These are phyloP conservation scores for Malus hybrid DNA, from an alignment of 331 rosid genomes.

Conservation along the genomic window DNA sequence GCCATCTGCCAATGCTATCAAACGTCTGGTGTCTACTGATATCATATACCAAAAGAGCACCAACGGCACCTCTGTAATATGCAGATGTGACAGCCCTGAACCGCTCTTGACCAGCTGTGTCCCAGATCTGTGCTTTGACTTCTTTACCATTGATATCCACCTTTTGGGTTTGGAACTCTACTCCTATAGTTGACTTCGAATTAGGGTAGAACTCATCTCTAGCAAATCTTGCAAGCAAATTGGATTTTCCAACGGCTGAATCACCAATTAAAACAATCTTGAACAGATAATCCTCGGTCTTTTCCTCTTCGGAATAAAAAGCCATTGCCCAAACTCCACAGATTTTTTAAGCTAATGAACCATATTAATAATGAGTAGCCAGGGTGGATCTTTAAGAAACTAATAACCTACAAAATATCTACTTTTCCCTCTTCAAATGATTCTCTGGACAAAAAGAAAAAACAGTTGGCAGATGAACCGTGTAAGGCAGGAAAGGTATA, in stretches of 20 bases:
- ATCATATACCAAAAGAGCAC: slow-evolving; percentile 88
- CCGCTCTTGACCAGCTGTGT: slow-evolving; percentile 92
- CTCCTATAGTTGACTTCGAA: slow-evolving; percentile 93
- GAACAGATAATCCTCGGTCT: slow-evolving; percentile 93
- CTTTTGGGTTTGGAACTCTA: slow-evolving; percentile 89
- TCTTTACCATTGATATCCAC: slow-evolving; percentile 81
- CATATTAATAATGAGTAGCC: slow-evolving; percentile 32
- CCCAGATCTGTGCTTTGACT: slow-evolving; percentile 95
- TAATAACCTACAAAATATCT: slow-evolving; percentile 20
- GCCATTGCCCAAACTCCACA: slow-evolving; percentile 56
- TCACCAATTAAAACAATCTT: slow-evolving; percentile 91
- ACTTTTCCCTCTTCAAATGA: slow-evolving; percentile 32
- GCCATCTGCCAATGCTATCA: slow-evolving; percentile 91
- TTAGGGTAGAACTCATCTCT: slow-evolving; percentile 91
- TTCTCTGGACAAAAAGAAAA: slow-evolving; percentile 24
- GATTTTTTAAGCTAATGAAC: slow-evolving; percentile 41
- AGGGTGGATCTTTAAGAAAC: slow-evolving; percentile 18
- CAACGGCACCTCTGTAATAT: slow-evolving; percentile 90
- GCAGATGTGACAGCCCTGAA: slow-evolving; percentile 77
- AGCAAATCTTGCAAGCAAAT: slow-evolving; percentile 91
- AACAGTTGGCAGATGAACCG: slow-evolving; percentile 15
- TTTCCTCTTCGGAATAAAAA: slow-evolving; percentile 56
- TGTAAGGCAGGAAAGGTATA: slow-evolving; percentile 22
- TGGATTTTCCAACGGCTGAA: slow-evolving; percentile 92
- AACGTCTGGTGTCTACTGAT: slow-evolving; percentile 83